A percentile compares a stretch with the other conserved stretches of the same genome.
These are phyloP conservation scores for Colletotrichum liriopes DNA, from an alignment of 2,329 filamentous ascomycete species.

Conservation along the genomic window DNA sequence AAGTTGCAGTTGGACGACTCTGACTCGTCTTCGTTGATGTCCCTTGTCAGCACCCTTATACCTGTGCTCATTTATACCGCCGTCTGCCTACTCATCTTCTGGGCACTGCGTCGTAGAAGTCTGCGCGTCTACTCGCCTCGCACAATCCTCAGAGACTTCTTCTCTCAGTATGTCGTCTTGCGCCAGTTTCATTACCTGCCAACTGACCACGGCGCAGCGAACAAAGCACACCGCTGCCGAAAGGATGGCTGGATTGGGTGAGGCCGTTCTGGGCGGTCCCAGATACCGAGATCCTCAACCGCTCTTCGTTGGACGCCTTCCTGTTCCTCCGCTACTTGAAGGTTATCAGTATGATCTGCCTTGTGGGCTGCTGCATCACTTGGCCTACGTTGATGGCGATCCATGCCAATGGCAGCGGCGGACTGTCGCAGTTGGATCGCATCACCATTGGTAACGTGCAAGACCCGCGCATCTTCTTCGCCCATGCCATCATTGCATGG, in stretches of 20 bases:
- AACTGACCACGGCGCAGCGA: slow-evolving; percentile 26
- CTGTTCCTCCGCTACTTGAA: slow-evolving; percentile 83
- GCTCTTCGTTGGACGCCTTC: slow-evolving; percentile 93
- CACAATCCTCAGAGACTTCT: slow-evolving; percentile 64
- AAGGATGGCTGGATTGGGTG: slow-evolving; percentile 78
- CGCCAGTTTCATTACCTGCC: no score
- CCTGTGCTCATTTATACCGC: slow-evolving; percentile 66
- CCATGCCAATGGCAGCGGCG: slow-evolving; percentile 84
- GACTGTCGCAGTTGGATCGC: slow-evolving; percentile 73
- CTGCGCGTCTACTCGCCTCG: slow-evolving; percentile 71
- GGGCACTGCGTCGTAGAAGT: slow-evolving; percentile 63
- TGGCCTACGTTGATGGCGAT: slow-evolving; percentile 90
- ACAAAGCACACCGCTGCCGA: slow-evolving; percentile 60
- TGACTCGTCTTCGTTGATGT: slow-evolving; percentile 58
- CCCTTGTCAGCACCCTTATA: slow-evolving; percentile 66
- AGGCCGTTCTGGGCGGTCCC: slow-evolving; percentile 75
- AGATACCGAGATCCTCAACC: slow-evolving; percentile 87
- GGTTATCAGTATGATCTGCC: slow-evolving; percentile 80
- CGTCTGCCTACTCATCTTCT: slow-evolving; percentile 67
- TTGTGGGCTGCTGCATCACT: slow-evolving; percentile 85
- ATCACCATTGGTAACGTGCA: slow-evolving; percentile 69
- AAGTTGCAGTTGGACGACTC: slow-evolving; percentile 51
- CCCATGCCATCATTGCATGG: slow-evolving; percentile 86
- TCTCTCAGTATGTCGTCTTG: slow-evolving; percentile 61
- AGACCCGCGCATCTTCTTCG: slow-evolving; percentile 80